Conservation (phyloP, 169 alveolate genomes). For the Miamiensis avidus region DNA sequence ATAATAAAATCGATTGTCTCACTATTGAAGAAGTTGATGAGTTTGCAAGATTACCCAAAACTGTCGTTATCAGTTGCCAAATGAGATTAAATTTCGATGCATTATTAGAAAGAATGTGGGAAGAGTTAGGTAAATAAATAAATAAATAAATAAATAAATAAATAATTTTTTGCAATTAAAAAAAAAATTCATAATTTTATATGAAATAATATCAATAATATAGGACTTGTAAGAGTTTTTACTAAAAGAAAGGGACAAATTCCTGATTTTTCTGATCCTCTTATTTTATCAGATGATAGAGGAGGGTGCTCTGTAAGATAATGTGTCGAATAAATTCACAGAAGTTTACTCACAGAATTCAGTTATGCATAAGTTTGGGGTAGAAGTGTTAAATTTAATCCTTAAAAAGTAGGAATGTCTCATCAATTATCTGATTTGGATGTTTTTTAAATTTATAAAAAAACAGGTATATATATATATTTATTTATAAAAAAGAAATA, state of each 20-base stretch:
- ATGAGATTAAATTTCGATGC: conserved; percentile 78
- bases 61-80: conserved; percentile 83
- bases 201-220: not conserved
- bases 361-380: conserved; percentile 92
- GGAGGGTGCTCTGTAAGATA: conserved; percentile 83
- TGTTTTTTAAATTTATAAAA: conserved; percentile 78
- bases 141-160: too few species aligned
- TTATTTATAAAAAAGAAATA: too few species aligned
- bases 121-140: conserved; percentile 58
- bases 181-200: too few species aligned
- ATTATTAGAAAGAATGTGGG: conserved; percentile 88
- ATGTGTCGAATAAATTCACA: conserved; percentile 83
- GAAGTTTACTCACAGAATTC: conserved; percentile 79
- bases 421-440: conserved; percentile 89
- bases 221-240: conserved; percentile 84
- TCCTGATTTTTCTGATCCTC: conserved; percentile 89
- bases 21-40: conserved; percentile 89
- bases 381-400: conserved; percentile 83
- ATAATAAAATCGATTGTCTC: conserved; percentile 91
- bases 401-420: conserved; percentile 86
- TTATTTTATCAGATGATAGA: conserved; percentile 84
- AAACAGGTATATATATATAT: not conserved
- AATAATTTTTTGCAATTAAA: too few species aligned
- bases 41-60: conserved; percentile 76
- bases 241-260: conserved; percentile 88